phyloP scores from a whole-genome alignment of 257 asterid genomes.

The Ocimum tenuiflorum region DNA sequence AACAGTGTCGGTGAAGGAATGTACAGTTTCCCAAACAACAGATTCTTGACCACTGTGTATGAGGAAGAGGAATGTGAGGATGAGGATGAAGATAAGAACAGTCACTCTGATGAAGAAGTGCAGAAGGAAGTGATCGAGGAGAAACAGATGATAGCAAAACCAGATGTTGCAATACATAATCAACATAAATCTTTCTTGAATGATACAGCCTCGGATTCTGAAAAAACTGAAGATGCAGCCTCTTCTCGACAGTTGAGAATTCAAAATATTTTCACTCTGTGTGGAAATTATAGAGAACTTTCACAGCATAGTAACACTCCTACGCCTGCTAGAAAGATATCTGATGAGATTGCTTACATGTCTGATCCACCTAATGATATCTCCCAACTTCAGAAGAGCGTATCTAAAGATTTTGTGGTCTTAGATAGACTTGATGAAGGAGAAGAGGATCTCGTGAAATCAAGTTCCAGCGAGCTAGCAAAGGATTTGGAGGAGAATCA shows the following conservation, averaged over 20 bases:
- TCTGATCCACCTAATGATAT: background rate
- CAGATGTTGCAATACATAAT: constrained; percentile 20
- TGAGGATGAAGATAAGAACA: constrained; percentile 29
- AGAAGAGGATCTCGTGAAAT: background rate
- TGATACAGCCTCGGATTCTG: constrained; percentile 8
- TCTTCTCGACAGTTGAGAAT: constrained; percentile 44
- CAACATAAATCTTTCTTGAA: constrained; percentile 6
- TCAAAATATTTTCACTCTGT: constrained; percentile 63
- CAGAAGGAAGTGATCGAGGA: constrained; percentile 80
- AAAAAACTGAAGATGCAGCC: constrained; percentile 25
- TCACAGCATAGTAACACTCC: constrained; percentile 31
- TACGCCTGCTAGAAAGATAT: constrained; percentile 8
- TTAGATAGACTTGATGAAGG: constrained; percentile 5
- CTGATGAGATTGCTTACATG: background rate
- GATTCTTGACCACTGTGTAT: constrained; percentile 62
- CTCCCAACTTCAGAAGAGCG: too few relatives aligned
- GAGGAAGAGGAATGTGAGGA: constrained; percentile 76
- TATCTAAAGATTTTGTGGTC: background rate
- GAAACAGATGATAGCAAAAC: constrained; percentile 38
- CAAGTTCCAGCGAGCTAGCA: constrained; percentile 12
- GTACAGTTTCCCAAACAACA: constrained; percentile 32
- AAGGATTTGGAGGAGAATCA: constrained; percentile 40
- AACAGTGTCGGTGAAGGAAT: constrained; percentile 30
- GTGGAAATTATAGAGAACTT: constrained; percentile 61
- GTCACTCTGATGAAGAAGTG: constrained; percentile 52